These are phyloP conservation scores for Apocynum venetum DNA, from an alignment of 257 asterid species.

Conservation along the genomic window DNA sequence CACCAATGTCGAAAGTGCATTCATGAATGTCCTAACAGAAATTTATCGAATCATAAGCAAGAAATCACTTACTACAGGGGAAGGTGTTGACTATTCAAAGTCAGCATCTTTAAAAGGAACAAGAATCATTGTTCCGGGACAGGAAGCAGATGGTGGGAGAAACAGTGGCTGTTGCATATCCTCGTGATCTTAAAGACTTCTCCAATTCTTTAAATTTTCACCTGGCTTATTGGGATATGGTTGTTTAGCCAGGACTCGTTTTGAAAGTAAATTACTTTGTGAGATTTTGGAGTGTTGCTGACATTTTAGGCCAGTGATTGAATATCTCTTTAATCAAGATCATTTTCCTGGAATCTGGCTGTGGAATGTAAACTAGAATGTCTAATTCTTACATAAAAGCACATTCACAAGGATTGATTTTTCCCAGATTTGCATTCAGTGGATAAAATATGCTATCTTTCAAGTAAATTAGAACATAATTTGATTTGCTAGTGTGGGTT, in stretches of 20 bases:
- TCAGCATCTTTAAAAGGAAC: slow-evolving; percentile 60
- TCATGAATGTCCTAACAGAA: slow-evolving; percentile 49
- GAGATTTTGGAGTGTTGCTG: not conserved
- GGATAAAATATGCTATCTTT: not conserved
- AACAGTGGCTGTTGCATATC: slow-evolving; percentile 57
- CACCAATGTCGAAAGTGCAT: slow-evolving; percentile 72
- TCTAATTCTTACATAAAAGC: not conserved
- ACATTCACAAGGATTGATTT: not conserved
- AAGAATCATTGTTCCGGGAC: slow-evolving; percentile 53
- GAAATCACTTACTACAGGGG: slow-evolving; percentile 48
- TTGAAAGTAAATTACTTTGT: not conserved
- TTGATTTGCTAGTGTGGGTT: not conserved
- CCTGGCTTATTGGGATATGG: not conserved
- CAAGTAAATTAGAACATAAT: not conserved
- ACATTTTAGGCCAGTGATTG: not conserved
- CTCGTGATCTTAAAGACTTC: slow-evolving; percentile 28
- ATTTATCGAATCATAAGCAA: slow-evolving; percentile 65
- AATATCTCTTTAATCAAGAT: not conserved
- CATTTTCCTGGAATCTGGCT: slow-evolving; percentile 4
- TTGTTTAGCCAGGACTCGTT: slow-evolving; percentile 7
- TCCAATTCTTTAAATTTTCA: slow-evolving; percentile 13
- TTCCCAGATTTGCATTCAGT: not conserved
- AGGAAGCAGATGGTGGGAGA: slow-evolving; percentile 41
- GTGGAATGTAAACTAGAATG: not conserved
- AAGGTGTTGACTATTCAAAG: slow-evolving; percentile 33